A percentile compares a stretch with the other conserved stretches of the same genome.
phyloP scores from a whole-genome alignment of 2,329 filamentous ascomycete species.

The Phialophora macrospora region DNA sequence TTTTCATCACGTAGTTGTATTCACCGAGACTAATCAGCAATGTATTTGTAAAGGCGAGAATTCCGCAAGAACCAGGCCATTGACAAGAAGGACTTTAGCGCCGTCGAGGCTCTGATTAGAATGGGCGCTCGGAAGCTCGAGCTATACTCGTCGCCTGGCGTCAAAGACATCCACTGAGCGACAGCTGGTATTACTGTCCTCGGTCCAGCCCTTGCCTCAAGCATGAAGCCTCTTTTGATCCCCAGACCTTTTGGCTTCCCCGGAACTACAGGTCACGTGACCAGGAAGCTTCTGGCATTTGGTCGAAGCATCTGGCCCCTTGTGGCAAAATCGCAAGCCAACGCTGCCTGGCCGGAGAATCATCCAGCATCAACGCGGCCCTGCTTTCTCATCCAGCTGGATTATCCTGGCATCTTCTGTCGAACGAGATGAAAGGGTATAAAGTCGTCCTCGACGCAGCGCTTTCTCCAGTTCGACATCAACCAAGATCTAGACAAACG shows the following conservation, averaged over 20 bases:
- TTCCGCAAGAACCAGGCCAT: slow-evolving; percentile 74
- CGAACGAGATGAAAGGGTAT: slow-evolving; percentile 30
- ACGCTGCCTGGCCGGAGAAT: slow-evolving; percentile 33
- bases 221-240: neutral
- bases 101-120: slow-evolving; percentile 82
- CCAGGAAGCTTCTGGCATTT: slow-evolving; percentile 27
- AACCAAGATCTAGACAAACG: slow-evolving; percentile 23
- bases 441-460: slow-evolving; percentile 27
- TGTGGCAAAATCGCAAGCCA: slow-evolving; percentile 29
- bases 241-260: neutral
- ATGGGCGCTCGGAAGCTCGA: slow-evolving; percentile 83
- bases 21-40: slow-evolving; percentile 27
- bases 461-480: slow-evolving; percentile 33
- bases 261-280: slow-evolving; percentile 25
- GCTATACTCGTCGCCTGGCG: slow-evolving; percentile 76
- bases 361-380: slow-evolving; percentile 30
- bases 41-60: slow-evolving; percentile 61
- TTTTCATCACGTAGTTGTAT: neutral
- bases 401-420: slow-evolving; percentile 32
- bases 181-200: neutral
- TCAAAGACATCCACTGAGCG: slow-evolving; percentile 69
- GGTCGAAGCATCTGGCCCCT: slow-evolving; percentile 31
- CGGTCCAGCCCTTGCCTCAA: neutral
- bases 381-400: slow-evolving; percentile 33
- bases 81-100: slow-evolving; percentile 82